Conservation (phyloP, 805 yeast species). For the Ogataea methanolica region DNA sequence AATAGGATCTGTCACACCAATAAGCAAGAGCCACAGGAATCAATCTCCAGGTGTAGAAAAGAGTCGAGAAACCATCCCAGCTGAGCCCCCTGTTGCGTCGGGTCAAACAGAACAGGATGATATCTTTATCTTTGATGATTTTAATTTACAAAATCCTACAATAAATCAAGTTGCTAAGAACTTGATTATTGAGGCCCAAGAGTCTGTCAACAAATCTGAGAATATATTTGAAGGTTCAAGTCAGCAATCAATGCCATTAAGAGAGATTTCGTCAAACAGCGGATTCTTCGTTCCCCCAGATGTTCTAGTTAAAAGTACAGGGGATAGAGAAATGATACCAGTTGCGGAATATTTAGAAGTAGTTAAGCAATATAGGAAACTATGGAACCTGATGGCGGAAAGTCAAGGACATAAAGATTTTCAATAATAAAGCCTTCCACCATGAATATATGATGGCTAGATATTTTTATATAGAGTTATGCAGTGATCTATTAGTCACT, state of each 20-base stretch:
- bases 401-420: background rate
- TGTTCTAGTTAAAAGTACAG: constrained; percentile 10
- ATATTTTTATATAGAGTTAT: too few species aligned
- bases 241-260: constrained; percentile 2
- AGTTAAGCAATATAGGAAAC: constrained; percentile 9
- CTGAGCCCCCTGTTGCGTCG: background rate
- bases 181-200: constrained; percentile 9
- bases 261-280: constrained; percentile 3
- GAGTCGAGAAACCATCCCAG: too few species aligned
- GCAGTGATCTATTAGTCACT: too few species aligned
- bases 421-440: background rate
- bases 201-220: constrained; percentile 9
- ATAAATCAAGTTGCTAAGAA: constrained; percentile 11
- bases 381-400: constrained; percentile 3
- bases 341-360: constrained; percentile 14
- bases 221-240: constrained; percentile 10
- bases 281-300: constrained; percentile 16
- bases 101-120: background rate
- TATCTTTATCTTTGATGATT: constrained; percentile 7
- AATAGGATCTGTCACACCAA: too few species aligned
- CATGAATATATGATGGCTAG: too few species aligned
- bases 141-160: constrained; percentile 9
- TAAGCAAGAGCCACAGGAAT: too few species aligned
- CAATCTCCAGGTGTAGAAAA: too few species aligned
- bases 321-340: constrained; percentile 10